These are phyloP conservation scores for Wickerhamomyces rabaulensis DNA, from an alignment of 805 yeast genomes.

Conservation along the genomic window DNA sequence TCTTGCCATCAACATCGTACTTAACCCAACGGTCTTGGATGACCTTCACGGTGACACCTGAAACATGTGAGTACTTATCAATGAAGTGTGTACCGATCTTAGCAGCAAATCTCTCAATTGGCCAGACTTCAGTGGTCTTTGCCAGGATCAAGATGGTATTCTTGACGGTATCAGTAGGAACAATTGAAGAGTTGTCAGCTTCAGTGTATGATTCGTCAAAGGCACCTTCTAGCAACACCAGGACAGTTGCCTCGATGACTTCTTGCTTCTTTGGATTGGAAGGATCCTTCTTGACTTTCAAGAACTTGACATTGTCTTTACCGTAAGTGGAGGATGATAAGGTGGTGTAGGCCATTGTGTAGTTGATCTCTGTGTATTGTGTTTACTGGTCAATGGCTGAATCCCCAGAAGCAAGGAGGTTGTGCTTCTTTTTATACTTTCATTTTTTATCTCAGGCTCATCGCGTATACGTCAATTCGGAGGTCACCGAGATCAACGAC, in stretches of 20 bases:
- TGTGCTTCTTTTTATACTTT: not conserved
- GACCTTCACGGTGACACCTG: conserved; percentile 62
- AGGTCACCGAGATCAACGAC: not conserved
- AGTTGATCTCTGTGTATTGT: too few species aligned
- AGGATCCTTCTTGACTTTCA: conserved; percentile 80
- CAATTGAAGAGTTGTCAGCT: conserved; percentile 85
- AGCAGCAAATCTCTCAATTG: conserved; percentile 86
- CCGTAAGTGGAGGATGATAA: conserved; percentile 67
- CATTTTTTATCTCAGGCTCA: not conserved
- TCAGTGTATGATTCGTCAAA: conserved; percentile 78
- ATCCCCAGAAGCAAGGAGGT: not conserved
- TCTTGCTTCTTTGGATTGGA: conserved; percentile 69
- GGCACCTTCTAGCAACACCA: conserved; percentile 68
- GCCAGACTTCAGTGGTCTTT: conserved; percentile 79
- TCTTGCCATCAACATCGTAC: conserved; percentile 64
- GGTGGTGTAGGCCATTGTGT: conserved; percentile 20
- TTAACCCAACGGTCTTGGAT: conserved; percentile 79
- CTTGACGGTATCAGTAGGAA: conserved; percentile 92
- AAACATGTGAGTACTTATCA: conserved; percentile 69
- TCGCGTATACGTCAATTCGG: not conserved
- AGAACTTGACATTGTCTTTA: conserved; percentile 86
- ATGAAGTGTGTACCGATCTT: conserved; percentile 79
- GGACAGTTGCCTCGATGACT: conserved; percentile 80
- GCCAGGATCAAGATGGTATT: conserved; percentile 84
- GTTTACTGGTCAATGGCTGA: too few species aligned